Base-by-base conservation (phyloP, 192 early-diverging fungal genomes). In the Coemansia sp. region DNA sequence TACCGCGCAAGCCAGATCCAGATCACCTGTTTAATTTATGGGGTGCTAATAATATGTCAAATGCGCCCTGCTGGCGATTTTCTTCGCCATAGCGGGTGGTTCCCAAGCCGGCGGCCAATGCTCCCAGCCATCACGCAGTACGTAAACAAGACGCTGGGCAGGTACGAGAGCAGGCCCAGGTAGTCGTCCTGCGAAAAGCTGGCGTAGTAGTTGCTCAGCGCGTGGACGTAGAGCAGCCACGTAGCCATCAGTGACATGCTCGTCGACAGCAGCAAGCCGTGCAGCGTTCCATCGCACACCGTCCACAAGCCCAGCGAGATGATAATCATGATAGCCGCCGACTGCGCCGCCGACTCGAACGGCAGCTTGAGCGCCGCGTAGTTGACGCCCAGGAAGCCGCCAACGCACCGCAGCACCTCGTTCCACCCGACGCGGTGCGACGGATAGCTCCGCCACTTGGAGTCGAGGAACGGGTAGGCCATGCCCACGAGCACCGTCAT, bases 301-400 rank as follows among this genome's bases (percentile, higher is more conserved):
- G 74, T 76, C 79, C 79, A 82, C 70, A 82, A 45, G 0, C 79
- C 79, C 63, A 76, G 62, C 57, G 79, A 68, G 22, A 82, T 82
- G 45, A 82, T 82, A 10, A 73, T 68, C 79, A 76, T 72, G 39
- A 72, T 56, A 24, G 59, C 22, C 14, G 74, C 58, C 59, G 79
- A 76, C 66, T 82, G 79, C 37, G 46, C 45, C 9, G 70, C 70
- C 29, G 70, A 65, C 70, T 82, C 74, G 57, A 82, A 82, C 40
- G 79, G 79, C 54, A 82, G 70, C 20, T 82, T 82, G 24, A 82
- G 63, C 35, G 74, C 74, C 7, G 79, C 79, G n/a, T 76, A 82
- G 64, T 82, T 82, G 70, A 82, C 67, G 38, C 70, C 79, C 39
- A 82, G 68, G 25, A 82, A 82, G 1, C 79, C 79, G 42, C 79